Evolutionary conservation across 1,139 yeast genomes (phyloP), one percentile per base, ranked within the genome.

Genomic region (Meyerozyma elateridarum): DNA sequence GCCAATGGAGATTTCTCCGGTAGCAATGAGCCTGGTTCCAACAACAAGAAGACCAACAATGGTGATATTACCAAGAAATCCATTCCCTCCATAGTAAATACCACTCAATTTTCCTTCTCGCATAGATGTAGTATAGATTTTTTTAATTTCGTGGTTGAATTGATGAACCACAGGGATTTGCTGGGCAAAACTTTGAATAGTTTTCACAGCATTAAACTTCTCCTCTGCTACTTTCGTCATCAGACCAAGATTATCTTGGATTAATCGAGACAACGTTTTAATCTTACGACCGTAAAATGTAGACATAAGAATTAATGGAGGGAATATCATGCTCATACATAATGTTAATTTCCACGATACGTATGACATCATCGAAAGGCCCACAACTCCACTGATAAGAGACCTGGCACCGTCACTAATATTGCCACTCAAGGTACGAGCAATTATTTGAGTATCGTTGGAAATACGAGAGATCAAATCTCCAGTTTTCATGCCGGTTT

Each of bases 191-290:
- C 91, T 73, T 54, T 91, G 96, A 32, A 91, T 85, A 0, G 96
- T 88, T 47, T 76, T 79, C 32, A 89, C 72, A 5, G 94, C 94
- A 53, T 83, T 85, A 37, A 91, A 67, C 42, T 91, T 87, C 48
- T 91, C 97, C 52, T 91, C 97, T 11, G 95, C 80, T 5, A 85
- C 95, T 50, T 85, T 85, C 0, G 96, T 85, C 52, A 91, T 64
- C 14, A 78, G 73, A 20, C 96, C 97, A 19, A 94, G 73, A 15
- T 89, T 85, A 39, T 85, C 87, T 55, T 91, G 97, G 36, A 89
- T 73, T 29, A 71, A 70, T 39, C 87, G 71, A 1, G 96, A 83
- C 24, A 88, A 71, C 25, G 72, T 68, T 43, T 95, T 76, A 31
- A 89, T 82, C 44, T 78, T 71, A 36, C 87, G 73, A 33, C 97